Evolutionary conservation across 1,139 yeast genomes (phyloP), one percentile per base, ranked within the genome.

Genomic region (Nakaseomyces kungkrabaensis): DNA sequence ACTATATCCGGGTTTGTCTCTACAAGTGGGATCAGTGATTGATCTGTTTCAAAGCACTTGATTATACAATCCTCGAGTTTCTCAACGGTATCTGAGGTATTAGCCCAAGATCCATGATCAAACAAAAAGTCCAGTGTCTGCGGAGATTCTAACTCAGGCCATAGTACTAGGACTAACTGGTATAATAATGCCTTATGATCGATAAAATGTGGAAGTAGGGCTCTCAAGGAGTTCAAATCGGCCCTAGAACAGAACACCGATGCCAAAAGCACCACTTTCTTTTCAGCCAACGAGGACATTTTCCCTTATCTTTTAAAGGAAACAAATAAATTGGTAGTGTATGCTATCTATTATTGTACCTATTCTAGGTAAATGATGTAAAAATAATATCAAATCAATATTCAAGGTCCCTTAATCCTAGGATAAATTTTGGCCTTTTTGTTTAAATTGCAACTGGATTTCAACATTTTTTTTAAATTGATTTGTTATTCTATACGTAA

Each of bases 101-200:
- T 22, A 38, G 38, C 5, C 36, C 36, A 10, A 7, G 17, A 13
- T 9, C 34, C 43, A 4, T 38, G 17, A 1, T 53, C 49, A 36
- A 57, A 53, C 7, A 64, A 45, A 43, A 57, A 60, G 10, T 43
- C 33, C 38, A 65, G 47, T 4, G 50, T 42, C 5, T 37, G 31
- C 9, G 67, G 66, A 45, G 60, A 60, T 32, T 56, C 60, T 24
- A 59, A 45, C 50, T 64, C 69, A 25, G 68, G 68, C 66, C 66
- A 63, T 10, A 65, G 49, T 5, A 61, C 60, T 43, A 61, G 56
- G 9, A 61, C 46, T 3, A 54, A 54, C 44, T 63, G 44, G n/a
- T 22, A 13, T n/a, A 41, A n/a, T n/a, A 41, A 24, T 4, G 34
- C 34, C n/a, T 17, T 41, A 10, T 41, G 44, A 27, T 29, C 25